Evolutionary conservation across 768 basidiomycete species (phyloP).

Genomic region (Kwoniella newhampshirensis): DNA sequence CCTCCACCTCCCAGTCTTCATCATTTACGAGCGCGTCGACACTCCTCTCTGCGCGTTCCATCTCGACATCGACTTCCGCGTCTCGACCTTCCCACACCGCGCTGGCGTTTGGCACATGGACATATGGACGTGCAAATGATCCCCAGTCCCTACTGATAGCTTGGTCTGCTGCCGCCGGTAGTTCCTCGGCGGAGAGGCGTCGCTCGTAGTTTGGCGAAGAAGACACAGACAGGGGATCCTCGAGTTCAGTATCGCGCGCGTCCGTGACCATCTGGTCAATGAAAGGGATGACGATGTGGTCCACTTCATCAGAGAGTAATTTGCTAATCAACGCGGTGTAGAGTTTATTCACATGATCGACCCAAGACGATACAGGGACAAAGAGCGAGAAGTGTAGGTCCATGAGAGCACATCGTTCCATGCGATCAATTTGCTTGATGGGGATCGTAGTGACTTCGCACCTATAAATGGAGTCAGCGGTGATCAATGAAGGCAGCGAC

Average conservation of each 20-base stretch:
- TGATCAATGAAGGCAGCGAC: constrained; percentile 10
- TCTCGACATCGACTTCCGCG: constrained; percentile 17
- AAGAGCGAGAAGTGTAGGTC: constrained; percentile 40
- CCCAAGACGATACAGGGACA: constrained; percentile 33
- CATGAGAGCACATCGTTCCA: constrained; percentile 27
- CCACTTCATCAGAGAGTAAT: constrained; percentile 9
- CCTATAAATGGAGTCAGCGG: too few species aligned
- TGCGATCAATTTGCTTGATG: constrained; percentile 21
- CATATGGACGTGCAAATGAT: constrained; percentile 19
- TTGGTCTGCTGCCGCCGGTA: constrained; percentile 34
- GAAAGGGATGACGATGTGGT: constrained; percentile 14
- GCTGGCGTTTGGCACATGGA: neutral
- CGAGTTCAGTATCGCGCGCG: constrained; percentile 26
- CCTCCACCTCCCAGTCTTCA: constrained; percentile 23
- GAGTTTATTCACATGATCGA: constrained; percentile 31
- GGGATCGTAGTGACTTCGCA: constrained; percentile 37
- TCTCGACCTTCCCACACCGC: neutral
- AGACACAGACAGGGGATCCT: constrained; percentile 4
- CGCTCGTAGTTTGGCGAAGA: constrained; percentile 16
- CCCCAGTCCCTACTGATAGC: constrained; percentile 33
- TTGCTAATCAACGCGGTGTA: constrained; percentile 18
- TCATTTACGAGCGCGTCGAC: constrained; percentile 23
- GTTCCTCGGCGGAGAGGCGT: constrained; percentile 7
- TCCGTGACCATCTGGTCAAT: constrained; percentile 33
- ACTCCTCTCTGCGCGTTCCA: constrained; percentile 19